Base-by-base conservation (phyloP, 2,329 filamentous ascomycete species). In the Trichoderma asperellum region DNA sequence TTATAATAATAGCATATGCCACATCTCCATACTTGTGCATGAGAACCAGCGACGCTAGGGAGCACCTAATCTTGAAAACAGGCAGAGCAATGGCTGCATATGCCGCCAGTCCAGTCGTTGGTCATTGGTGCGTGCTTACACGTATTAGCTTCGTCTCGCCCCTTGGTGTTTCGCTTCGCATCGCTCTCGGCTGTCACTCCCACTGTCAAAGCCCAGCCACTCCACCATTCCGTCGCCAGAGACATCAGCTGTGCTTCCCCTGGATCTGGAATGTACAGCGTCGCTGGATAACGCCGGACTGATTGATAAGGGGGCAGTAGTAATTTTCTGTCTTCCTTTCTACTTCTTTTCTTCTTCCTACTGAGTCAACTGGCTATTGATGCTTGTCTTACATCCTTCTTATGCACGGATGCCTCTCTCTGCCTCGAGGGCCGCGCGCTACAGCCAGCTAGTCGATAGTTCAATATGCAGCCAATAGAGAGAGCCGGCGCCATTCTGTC, bases 381-480 rank as follows among this genome's bases (percentile, higher is more conserved):
- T 52, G 18, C 40, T 57, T 37, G 35, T 12, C 29, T 57, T 5
- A 32, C 29, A 40, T 47, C 64, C 56, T 24, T 40, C 47, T 59
- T 12, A 59, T 68, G 65, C 65, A 68, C 18, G 65, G 65, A 68
- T 56, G 58, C 65, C 65, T 47, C 61, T 68, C 40, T 34, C 47
- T 56, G 57, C 49, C 65, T 68, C 57, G 40, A 27, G 32, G 56
- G 29, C 58, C 43, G 21, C 56, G n/a, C 64, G 58, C 43, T 55
- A 56, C 57, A 61, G 47, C 40, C 55, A 59, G 64, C 64, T 68
- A 61, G 49, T 24, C 43, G 4, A 52, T 37, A 21, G 49, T 35
- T 27, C 34, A 34, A 32, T 32, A 56, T 68, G 65, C 65, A 68
- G 49, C 65, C 57, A 68, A 68, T 68, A 32, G 47, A 47, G n/a